Percentiles rank a stretch among this genome's conserved stretches.
Conservation (phyloP, 805 yeast species). For the Pichia eremophila region DNA sequence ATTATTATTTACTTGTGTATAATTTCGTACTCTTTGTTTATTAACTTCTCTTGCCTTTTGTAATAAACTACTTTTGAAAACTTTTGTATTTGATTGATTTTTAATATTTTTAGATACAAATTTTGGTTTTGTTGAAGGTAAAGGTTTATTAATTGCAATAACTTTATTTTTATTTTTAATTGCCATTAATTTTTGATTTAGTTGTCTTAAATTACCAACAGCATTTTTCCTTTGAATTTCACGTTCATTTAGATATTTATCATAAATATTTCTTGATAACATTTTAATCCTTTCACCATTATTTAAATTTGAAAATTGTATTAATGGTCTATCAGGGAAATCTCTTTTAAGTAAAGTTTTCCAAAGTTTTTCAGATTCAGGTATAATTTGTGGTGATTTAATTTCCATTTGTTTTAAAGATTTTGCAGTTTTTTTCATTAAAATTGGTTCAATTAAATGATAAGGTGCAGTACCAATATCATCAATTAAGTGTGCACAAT, state of each 20-base stretch:
- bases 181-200: constrained; percentile 30
- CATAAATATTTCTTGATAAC: constrained; percentile 32
- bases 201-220: constrained; percentile 33
- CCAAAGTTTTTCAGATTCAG: constrained; percentile 40
- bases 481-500: constrained; percentile 23
- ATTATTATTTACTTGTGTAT: neutral
- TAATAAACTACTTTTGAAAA: constrained; percentile 21
- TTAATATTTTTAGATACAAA: constrained; percentile 1
- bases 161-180: constrained; percentile 36
- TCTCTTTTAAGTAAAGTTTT: constrained; percentile 33
- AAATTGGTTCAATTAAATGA: constrained; percentile 39
- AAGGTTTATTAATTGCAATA: constrained; percentile 22
- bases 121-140: constrained; percentile 12
- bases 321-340: constrained; percentile 36
- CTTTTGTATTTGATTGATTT: neutral
- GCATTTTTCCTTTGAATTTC: constrained; percentile 36
- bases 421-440: constrained; percentile 35
- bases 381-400: constrained; percentile 33
- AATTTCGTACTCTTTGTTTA: constrained; percentile 10
- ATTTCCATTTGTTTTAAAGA: constrained; percentile 34
- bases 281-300: constrained; percentile 16
- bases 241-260: constrained; percentile 30
- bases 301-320: constrained; percentile 7
- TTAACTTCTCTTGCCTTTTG: constrained; percentile 26
- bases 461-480: constrained; percentile 30